Evolutionary conservation across 2,329 filamentous ascomycete species (phyloP), one percentile per base, ranked within the genome.

Genomic region (Mollisia scopiformis): DNA sequence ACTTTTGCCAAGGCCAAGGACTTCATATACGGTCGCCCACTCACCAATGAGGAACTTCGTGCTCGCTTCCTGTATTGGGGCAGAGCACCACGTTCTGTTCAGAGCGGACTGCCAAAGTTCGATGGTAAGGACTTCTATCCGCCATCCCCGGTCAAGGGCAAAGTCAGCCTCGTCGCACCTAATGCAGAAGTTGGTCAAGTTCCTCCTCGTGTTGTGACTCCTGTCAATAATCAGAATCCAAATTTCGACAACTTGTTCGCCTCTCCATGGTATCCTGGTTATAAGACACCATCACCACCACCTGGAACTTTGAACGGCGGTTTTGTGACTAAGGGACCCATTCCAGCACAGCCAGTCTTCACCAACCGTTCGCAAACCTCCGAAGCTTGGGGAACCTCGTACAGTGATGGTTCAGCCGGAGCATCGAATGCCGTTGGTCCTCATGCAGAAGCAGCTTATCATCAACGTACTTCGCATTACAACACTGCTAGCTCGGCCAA

Each of bases 111-210:
- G 41, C 85, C 86, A 33, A 88, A 85, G 71, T 89, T 86, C 66
- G 85, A 88, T 65, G 85, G 86, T 25, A 87, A 85, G 70, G 80
- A 88, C 69, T 88, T 88, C 66, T 88, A 87, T 63, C 83, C 82
- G 30, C 75, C 83, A 2, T 87, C 85, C 0, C 83, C 84, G 1
- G 71, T 73, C 63, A 84, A 82, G 69, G 21, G 23, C 11, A 47
- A 3, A 5, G 43, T 16, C n/a, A 11, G 21, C 21, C 13, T 47
- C 13, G 23, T 13, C 28, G 16, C 23, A 23, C 11, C 3, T 25
- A 25, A 6, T 6, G 68, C 73, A 25, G 43, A 33, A 33, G 55
- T 23, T 41, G 23, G 6, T 28, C 31, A n/a, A 47, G 30, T 51
- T 30, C 50, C 35, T 37, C 55, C n/a, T 23, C 21, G 23, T 19